Conservation (phyloP, 495 filamentous ascomycete species). For the Penicillium daleae region DNA sequence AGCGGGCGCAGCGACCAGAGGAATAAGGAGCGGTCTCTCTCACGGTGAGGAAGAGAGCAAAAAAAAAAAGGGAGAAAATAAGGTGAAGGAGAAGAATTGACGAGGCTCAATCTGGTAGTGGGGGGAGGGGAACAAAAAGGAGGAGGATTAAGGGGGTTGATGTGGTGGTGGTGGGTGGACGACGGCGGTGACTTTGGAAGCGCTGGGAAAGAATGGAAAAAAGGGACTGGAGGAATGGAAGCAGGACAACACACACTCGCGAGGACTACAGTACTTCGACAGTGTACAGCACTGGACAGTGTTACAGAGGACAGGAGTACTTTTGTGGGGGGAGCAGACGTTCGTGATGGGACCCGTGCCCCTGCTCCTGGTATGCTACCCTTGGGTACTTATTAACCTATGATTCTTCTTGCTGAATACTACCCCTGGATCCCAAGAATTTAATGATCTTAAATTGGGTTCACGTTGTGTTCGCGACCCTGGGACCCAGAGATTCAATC, state of each 20-base stretch:
- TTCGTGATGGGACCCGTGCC: too few relatives aligned
- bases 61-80: neutral
- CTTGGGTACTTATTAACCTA: too few relatives aligned
- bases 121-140: conserved; percentile 6
- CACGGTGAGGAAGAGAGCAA: conserved; percentile 34
- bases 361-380: too few relatives aligned
- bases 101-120: conserved; percentile 6
- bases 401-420: too few relatives aligned
- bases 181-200: conserved; percentile 1
- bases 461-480: neutral
- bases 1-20: conserved; percentile 4
- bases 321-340: too few relatives aligned
- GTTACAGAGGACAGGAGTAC: too few relatives aligned
- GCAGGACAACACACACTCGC: too few relatives aligned
- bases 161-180: conserved; percentile 1
- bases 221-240: neutral
- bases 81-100: conserved; percentile 9
- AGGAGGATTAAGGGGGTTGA: conserved; percentile 21
- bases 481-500: conserved; percentile 19
- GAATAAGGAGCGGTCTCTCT: conserved; percentile 28
- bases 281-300: neutral
- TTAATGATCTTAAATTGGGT: neutral
- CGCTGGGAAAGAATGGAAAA: neutral
- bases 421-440: neutral
- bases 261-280: neutral